Percentiles rank a stretch among this genome's conserved stretches.
These are phyloP conservation scores for Rhizophagus clarus DNA, from an alignment of 192 early-diverging fungal genomes.

Conservation along the genomic window DNA sequence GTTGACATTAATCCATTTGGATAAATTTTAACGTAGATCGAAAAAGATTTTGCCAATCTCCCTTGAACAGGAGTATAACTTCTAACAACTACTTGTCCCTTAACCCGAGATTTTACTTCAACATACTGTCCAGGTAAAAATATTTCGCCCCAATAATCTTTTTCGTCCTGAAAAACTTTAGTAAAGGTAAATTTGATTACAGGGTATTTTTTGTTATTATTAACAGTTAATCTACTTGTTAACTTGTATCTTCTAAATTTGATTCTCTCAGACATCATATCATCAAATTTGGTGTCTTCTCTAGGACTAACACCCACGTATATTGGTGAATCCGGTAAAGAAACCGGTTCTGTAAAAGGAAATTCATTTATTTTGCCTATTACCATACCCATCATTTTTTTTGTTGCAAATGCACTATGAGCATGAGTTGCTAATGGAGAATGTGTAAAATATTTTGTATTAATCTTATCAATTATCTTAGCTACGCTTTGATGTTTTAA, in stretches of 20 bases:
- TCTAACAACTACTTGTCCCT: slow-evolving; percentile 23
- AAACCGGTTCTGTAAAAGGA: neutral
- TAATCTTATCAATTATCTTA: neutral
- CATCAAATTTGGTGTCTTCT: too few species aligned
- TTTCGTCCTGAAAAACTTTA: slow-evolving; percentile 1
- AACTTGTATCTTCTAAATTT: slow-evolving; percentile 27
- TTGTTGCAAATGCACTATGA: slow-evolving; percentile 8
- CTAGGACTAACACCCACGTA: too few species aligned
- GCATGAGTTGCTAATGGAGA: neutral
- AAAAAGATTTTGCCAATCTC: slow-evolving; percentile 14
- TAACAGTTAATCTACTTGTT: slow-evolving; percentile 14
- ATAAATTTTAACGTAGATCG: slow-evolving; percentile 33
- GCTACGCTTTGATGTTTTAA: too few species aligned
- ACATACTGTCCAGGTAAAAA: slow-evolving; percentile 30
- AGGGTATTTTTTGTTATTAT: slow-evolving; percentile 1
- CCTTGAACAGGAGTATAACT: slow-evolving; percentile 31
- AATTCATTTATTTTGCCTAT: slow-evolving; percentile 16
- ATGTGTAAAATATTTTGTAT: neutral
- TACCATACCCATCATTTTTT: neutral
- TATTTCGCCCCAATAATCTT: neutral
- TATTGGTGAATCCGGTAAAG: too few species aligned
- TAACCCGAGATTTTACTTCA: slow-evolving; percentile 23
- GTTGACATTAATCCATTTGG: slow-evolving; percentile 16
- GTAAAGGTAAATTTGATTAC: slow-evolving; percentile 27
- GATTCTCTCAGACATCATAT: neutral